These are phyloP conservation scores for Aschersonia sp. DNA, from an alignment of 2,329 filamentous ascomycete species.

Conservation along the genomic window DNA sequence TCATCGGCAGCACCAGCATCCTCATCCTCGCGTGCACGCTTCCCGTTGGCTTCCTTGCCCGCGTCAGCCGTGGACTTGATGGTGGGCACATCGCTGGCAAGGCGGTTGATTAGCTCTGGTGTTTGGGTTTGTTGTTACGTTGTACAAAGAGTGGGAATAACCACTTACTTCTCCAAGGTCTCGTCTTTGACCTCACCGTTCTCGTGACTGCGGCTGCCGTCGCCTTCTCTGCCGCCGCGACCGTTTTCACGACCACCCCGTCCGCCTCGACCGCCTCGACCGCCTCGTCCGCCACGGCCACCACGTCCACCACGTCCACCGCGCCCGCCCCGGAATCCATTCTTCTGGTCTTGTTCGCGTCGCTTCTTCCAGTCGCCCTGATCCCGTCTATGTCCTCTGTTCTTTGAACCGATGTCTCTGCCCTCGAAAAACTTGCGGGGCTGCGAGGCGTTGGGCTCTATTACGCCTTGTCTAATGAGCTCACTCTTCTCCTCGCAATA, in stretches of 20 bases:
- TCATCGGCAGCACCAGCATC: constrained; percentile 19
- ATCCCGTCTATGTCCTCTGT: constrained; percentile 23
- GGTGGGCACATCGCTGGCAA: constrained; percentile 14
- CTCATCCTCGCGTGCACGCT: constrained; percentile 42
- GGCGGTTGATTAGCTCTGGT: background rate
- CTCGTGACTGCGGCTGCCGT: constrained; percentile 3
- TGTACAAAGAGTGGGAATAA: too few relatives aligned
- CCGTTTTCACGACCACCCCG: constrained; percentile 25
- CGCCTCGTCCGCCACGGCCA: constrained; percentile 23
- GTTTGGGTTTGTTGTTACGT: constrained; percentile 6
- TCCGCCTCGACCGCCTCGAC: constrained; percentile 24
- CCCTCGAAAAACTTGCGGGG: constrained; percentile 36
- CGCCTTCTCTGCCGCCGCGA: constrained; percentile 4
- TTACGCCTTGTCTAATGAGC: constrained; percentile 56
- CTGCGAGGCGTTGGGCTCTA: constrained; percentile 39
- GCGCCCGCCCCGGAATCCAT: constrained; percentile 37
- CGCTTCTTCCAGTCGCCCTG: constrained; percentile 50
- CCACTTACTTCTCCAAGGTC: constrained; percentile 18
- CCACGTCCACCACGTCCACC: constrained; percentile 26
- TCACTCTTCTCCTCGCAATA: constrained; percentile 70
- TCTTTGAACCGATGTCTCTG: constrained; percentile 16
- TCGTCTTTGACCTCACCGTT: constrained; percentile 11
- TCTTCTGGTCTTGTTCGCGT: constrained; percentile 45
- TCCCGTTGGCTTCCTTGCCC: constrained; percentile 24
- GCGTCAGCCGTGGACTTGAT: constrained; percentile 31